phyloP scores from a whole-genome alignment of 2,329 filamentous ascomycete genomes.

The Cladophialophora carrionii region DNA sequence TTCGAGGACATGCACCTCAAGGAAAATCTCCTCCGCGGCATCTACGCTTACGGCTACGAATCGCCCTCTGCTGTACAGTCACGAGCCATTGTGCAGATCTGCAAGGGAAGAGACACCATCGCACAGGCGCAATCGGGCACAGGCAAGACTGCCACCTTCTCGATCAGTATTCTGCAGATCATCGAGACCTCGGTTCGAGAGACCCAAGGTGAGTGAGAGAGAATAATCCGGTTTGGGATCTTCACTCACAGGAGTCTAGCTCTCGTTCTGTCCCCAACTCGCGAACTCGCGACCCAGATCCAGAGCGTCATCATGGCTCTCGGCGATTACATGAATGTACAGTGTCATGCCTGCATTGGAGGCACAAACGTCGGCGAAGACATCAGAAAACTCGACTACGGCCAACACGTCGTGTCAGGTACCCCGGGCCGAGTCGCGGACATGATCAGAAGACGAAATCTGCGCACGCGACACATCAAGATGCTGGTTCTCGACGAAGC shows the following conservation, averaged over 20 bases:
- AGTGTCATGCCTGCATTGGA: slow-evolving; percentile 98
- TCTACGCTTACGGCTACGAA: slow-evolving; percentile 98
- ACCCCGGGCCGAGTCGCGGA: slow-evolving; percentile 95
- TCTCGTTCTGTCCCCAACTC: slow-evolving; percentile 90
- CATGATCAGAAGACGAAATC: slow-evolving; percentile 75
- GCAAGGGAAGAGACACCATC: slow-evolving; percentile 98
- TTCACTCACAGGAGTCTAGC: slow-evolving; percentile 53
- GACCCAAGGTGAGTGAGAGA: slow-evolving; percentile 67
- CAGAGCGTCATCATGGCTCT: slow-evolving; percentile 99
- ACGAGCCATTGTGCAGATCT: slow-evolving; percentile 96
- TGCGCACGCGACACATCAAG: slow-evolving; percentile 75
- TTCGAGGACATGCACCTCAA: slow-evolving; percentile 97
- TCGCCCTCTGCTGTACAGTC: slow-evolving; percentile 97
- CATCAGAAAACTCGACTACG: slow-evolving; percentile 95
- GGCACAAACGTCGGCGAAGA: slow-evolving; percentile 98
- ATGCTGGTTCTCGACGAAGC: slow-evolving; percentile 78
- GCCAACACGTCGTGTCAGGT: slow-evolving; percentile 95
- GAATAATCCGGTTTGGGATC: neutral
- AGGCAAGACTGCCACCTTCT: slow-evolving; percentile 95
- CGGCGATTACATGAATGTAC: slow-evolving; percentile 99
- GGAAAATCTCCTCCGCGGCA: slow-evolving; percentile 92
- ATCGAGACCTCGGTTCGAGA: slow-evolving; percentile 92
- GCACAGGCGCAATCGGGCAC: slow-evolving; percentile 97
- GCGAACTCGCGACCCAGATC: slow-evolving; percentile 96
- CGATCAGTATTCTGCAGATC: slow-evolving; percentile 92